Evolutionary conservation across 345 rosid genomes (phyloP).

Genomic region (Salix arbutifolia): DNA sequence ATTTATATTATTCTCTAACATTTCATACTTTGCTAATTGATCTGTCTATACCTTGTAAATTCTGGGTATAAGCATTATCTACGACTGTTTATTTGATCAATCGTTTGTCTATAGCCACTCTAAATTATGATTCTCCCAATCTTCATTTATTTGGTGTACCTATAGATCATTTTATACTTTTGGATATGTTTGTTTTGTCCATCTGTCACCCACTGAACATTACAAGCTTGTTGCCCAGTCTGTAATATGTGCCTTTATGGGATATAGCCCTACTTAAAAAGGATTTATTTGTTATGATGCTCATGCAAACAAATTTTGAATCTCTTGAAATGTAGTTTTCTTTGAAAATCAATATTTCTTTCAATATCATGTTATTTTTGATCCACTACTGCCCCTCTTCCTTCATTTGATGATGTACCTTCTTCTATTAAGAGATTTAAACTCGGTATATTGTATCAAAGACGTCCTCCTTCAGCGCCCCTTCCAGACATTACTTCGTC

Average conservation of each 20-base stretch:
- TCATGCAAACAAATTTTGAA: too few relatives aligned
- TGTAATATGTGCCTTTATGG: background rate
- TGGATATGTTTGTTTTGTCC: background rate
- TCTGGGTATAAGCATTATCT: too few relatives aligned
- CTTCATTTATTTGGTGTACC: background rate
- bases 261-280: background rate
- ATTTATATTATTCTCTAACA: too few relatives aligned
- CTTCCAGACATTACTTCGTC: background rate
- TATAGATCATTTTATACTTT: background rate
- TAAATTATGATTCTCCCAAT: background rate
- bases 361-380: background rate
- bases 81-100: background rate
- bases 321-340: too few relatives aligned
- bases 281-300: too few relatives aligned
- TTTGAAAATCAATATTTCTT: too few relatives aligned
- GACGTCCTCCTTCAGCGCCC: background rate
- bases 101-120: background rate
- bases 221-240: background rate
- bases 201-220: fast-evolving
- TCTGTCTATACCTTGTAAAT: background rate
- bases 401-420: background rate
- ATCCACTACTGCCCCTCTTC: background rate
- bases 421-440: too few relatives aligned
- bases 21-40: background rate
- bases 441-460: background rate